Base-by-base conservation (phyloP, 2,329 filamentous ascomycete genomes). In the Hypoxylon sp. region DNA sequence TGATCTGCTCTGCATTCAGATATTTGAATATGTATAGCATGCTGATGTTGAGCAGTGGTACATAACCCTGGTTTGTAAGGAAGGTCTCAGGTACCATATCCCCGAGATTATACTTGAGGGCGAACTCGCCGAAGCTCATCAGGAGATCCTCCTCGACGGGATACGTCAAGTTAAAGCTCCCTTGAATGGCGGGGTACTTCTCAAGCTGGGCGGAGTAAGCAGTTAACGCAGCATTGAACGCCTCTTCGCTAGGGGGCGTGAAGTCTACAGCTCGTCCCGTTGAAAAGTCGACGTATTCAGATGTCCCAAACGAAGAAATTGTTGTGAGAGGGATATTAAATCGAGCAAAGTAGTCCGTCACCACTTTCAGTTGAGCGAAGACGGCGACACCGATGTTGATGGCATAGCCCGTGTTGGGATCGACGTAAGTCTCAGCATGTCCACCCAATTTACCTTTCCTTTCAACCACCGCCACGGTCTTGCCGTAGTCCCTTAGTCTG, bases 381-480 rank as follows among this genome's bases (percentile, higher is more conserved):
- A 22, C 17, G 40, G 20, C 7, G 17, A 44, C 40, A 4, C 40
- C 40, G 11, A 44, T 44, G 17, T 44, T n/a, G 8, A 44, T 44
- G 5, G 17, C 40, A 44, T 44, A 44, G 3, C 50, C 20, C 50
- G 53, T 40, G 46, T 57, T 17, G 10, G 17, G 31, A 64, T 37
- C 1, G n/a, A 44, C 27, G 37, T 40, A 73, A 7, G 70, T 71
- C 30, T 71, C 40, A 22, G 64, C 66, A 33, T 73, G 76, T 0
- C 76, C 74, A 22, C 76, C 76, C 7, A 82, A 72, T 4, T 55
- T 17, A n/a, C 33, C 66, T n/a, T 78, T 70, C 31, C 75, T 77
- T 64, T 83, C 81, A 22, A 83, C 68, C 0, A 83, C 65, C 2
- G 77, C 71, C 2, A 81, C 75, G 1, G 75, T 76, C 58, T 79